Base-by-base conservation (phyloP, 352 stramenopile species). In the Phytophthora colocasiae region DNA sequence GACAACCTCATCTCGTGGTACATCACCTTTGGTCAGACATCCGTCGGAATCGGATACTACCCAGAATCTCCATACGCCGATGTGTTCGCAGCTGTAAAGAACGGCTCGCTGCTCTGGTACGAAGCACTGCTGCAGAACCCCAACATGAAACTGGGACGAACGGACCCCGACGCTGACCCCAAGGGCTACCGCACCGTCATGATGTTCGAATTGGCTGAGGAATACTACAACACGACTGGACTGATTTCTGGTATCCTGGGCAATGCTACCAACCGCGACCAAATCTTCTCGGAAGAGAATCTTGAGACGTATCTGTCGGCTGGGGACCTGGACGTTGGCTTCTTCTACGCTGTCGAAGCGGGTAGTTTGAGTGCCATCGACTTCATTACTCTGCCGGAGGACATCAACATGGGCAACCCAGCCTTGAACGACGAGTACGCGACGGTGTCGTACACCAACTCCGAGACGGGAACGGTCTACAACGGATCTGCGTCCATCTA, bases 241-340 rank as follows among this genome's bases (percentile, higher is more conserved):
- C 22, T 76, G 11, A 17, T 66, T 1, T 60, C 52, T 22, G 38
- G 50, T 9, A 76, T 76, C 47, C 56, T 76, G 43, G 63, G 57
- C 46, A 73, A 66, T n/a, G 63, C 68, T 12, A 76, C 68, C 15
- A 76, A 76, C 58, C 59, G 68, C 2, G 52, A 70, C 36, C 68
- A 76, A 50, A 76, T 76, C 48, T 76, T 65, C 58, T 73, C 68
- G n/a, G 68, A 76, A 43, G 68, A 76, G 22, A 72, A 76, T 15
- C 24, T 73, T 38, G 68, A 73, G 48, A 76, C 52, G 29, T 76
- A 73, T 50, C 19, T 76, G 47, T 49, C 58, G 17, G 60, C 68
- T 0, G 68, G 68, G 15, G 68, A 76, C 31, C 26, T 76, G 51
- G 68, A 76, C 44, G 63, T 76, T 8, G 68, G 68, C 12, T 76